Percentiles rank a stretch among this genome's conserved stretches.
Evolutionary conservation across 768 basidiomycete species (phyloP).

Genomic region (Lanmaoa pseudosensibilis): DNA sequence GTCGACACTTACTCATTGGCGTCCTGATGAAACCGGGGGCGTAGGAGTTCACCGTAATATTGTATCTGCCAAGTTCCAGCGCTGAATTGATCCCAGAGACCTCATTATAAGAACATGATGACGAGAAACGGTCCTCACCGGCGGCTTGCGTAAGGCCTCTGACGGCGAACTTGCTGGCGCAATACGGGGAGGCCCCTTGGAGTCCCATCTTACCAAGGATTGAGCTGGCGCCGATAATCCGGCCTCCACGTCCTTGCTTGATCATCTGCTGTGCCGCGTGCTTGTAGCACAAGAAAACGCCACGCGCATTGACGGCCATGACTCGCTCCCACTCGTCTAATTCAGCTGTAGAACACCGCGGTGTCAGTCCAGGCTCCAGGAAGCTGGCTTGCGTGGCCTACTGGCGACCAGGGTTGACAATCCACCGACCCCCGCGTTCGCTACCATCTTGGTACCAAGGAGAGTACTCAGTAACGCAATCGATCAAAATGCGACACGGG

Average conservation of each 20-base stretch:
- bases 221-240: conserved; percentile 49
- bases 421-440: conserved; percentile 9
- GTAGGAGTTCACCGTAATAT: conserved; percentile 41
- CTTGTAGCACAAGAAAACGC: conserved; percentile 60
- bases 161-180: conserved; percentile 40
- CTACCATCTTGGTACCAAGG: conserved; percentile 17
- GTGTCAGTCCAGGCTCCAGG: neutral
- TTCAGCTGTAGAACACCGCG: neutral
- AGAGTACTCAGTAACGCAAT: too few species aligned
- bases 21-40: conserved; percentile 36
- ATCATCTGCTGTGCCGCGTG: conserved; percentile 63
- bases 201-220: neutral
- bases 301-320: conserved; percentile 47
- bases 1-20: conserved; percentile 23
- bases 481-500: too few species aligned
- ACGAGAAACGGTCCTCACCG: conserved; percentile 19
- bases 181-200: conserved; percentile 19
- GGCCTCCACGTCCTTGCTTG: conserved; percentile 45
- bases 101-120: neutral
- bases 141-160: conserved; percentile 40
- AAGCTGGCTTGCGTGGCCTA: neutral
- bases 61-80: conserved; percentile 30
- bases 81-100: neutral
- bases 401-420: neutral
- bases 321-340: conserved; percentile 2